A percentile compares a stretch with the other conserved stretches of the same genome.
Conservation (phyloP, 306 rosid species). For the barrel medic (Medicago truncatula) region DNA sequence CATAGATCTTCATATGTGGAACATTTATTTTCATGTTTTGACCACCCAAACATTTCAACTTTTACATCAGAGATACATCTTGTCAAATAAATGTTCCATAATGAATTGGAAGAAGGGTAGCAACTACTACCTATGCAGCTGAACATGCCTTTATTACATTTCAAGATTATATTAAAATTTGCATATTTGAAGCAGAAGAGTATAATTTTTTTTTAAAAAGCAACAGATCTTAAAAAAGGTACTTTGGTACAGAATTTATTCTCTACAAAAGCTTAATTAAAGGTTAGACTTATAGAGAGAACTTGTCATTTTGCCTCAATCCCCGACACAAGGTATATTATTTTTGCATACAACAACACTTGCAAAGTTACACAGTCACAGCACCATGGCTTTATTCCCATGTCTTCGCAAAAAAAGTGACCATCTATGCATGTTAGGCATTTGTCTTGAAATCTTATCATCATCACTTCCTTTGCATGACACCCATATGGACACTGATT, state of each 20-base stretch:
- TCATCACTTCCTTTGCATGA: slow-evolving; percentile 45
- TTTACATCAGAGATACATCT: slow-evolving; percentile 20
- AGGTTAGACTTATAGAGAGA: slow-evolving; percentile 39
- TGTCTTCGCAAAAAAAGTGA: slow-evolving; percentile 47
- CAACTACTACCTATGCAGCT: slow-evolving; percentile 30
- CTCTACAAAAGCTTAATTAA: slow-evolving; percentile 43
- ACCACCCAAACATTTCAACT: slow-evolving; percentile 23
- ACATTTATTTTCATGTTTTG: slow-evolving; percentile 30
- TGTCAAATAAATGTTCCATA: slow-evolving; percentile 24
- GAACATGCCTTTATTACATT: background rate
- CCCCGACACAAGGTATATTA: slow-evolving; percentile 64
- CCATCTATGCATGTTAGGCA: slow-evolving; percentile 50
- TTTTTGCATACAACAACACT: slow-evolving; percentile 51
- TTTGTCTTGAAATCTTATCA: slow-evolving; percentile 53
- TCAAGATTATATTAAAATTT: slow-evolving; percentile 11
- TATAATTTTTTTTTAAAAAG: slow-evolving; percentile 1
- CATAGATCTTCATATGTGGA: slow-evolving; percentile 40
- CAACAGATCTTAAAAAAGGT: slow-evolving; percentile 32
- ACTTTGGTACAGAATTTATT: slow-evolving; percentile 43
- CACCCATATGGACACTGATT: slow-evolving; percentile 45
- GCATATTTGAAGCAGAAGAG: background rate
- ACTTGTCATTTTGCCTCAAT: slow-evolving; percentile 63
- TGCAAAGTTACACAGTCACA: slow-evolving; percentile 14
- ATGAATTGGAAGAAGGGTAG: slow-evolving; percentile 31
- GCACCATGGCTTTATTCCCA: slow-evolving; percentile 47